These are phyloP conservation scores for Paecilomyces dactylethromorphus DNA, from an alignment of 2,329 filamentous ascomycete species.

Conservation along the genomic window DNA sequence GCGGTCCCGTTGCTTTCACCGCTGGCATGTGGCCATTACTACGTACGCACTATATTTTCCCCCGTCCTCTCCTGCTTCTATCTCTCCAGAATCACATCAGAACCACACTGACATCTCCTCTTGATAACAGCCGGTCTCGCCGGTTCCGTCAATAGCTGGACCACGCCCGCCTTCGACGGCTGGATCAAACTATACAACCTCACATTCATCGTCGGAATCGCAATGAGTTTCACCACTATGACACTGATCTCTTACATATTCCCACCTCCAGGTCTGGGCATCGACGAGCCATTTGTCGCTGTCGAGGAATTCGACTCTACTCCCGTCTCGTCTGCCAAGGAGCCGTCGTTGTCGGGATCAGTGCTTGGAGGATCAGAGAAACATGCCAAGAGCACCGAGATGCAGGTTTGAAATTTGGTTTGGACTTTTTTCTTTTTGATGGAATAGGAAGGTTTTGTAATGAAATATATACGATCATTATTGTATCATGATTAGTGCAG, in stretches of 20 bases:
- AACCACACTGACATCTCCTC: neutral
- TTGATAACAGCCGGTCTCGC: constrained; percentile 12
- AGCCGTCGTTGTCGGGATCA: neutral
- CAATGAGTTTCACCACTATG: constrained; percentile 13
- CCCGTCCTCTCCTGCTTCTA: neutral
- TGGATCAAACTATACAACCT: constrained; percentile 18
- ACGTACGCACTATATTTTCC: too few relatives aligned
- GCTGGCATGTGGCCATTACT: constrained; percentile 22
- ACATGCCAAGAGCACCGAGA: neutral
- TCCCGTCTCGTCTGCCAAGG: neutral
- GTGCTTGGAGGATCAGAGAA: neutral
- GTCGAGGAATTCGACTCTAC: neutral
- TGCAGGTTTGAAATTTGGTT: neutral
- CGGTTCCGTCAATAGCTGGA: constrained; percentile 11
- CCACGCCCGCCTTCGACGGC: constrained; percentile 5
- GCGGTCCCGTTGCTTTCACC: constrained; percentile 33
- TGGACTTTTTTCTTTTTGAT: neutral
- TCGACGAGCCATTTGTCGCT: constrained; percentile 11
- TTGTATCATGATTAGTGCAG: neutral
- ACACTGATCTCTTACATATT: constrained; percentile 9
- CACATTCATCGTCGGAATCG: constrained; percentile 15
- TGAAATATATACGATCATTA: neutral
- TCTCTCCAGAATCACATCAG: neutral
- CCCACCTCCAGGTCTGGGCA: constrained; percentile 12
- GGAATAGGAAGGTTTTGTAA: neutral